A percentile compares a stretch with the other conserved stretches of the same genome.
phyloP scores from a whole-genome alignment of 1,284 basidiomycete species.

The Ceratobasidium sp. region DNA sequence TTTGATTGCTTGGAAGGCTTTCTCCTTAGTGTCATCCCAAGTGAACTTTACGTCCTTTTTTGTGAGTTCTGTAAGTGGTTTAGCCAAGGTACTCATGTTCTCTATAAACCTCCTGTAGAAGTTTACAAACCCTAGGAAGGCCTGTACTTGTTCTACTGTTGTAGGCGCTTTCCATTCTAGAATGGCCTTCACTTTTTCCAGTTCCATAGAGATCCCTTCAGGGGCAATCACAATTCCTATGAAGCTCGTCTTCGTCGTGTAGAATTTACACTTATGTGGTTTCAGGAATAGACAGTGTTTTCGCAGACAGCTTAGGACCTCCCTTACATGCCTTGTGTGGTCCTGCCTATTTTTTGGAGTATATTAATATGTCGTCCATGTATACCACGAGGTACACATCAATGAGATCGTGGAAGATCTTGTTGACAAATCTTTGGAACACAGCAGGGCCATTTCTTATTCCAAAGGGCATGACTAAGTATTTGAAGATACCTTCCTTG shows the following conservation, averaged over 20 bases:
- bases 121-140: slow-evolving; percentile 53
- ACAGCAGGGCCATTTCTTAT: slow-evolving; percentile 9
- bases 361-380: slow-evolving; percentile 27
- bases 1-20: slow-evolving; percentile 50
- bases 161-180: slow-evolving; percentile 50
- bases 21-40: slow-evolving; percentile 41
- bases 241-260: background rate
- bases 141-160: slow-evolving; percentile 48
- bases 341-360: slow-evolving; percentile 10
- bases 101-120: slow-evolving; percentile 41
- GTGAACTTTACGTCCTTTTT: slow-evolving; percentile 45
- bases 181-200: slow-evolving; percentile 50
- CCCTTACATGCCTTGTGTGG: slow-evolving; percentile 11
- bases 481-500: slow-evolving; percentile 16
- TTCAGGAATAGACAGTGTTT: slow-evolving; percentile 21
- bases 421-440: slow-evolving; percentile 21
- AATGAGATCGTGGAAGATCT: slow-evolving; percentile 24
- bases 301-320: slow-evolving; percentile 11
- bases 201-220: slow-evolving; percentile 47
- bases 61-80: slow-evolving; percentile 48
- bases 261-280: background rate
- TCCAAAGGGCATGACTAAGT: slow-evolving; percentile 39
- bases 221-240: background rate
- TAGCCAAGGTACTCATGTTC: slow-evolving; percentile 48
- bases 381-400: slow-evolving; percentile 1